Evolutionary conservation across 1,139 yeast genomes (phyloP), one percentile per base, ranked within the genome.

Genomic region (Suhomyces bolitotheri): DNA sequence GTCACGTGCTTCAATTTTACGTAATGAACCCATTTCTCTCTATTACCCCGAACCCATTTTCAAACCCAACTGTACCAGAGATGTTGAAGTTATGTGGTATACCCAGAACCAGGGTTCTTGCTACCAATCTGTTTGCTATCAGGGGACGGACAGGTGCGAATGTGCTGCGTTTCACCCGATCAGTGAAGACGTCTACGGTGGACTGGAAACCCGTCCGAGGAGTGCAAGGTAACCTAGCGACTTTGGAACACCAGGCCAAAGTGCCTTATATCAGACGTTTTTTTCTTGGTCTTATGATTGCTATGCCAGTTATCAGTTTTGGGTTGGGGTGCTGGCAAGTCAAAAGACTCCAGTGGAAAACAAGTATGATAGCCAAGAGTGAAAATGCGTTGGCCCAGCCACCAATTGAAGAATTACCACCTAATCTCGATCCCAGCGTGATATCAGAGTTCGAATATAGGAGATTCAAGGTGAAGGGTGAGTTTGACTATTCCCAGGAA

Each of bases 311-410:
- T 0, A 72, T 89, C 1, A 78, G 96, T 7, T 87, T 92, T 55
- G 83, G 80, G 23, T 66, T 92, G 32, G 98, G 98, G 2, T 78
- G 94, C 39, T 92, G 98, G 99, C 99, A 92, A 62, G 81, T 87
- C 26, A 68, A 78, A 50, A 71, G 99, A 45, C 65, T 92, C 37
- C 69, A 78, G 41, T 92, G 98, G 98, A 94, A 94, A 58, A 82
- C 80, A n/a, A 77, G 80, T 37, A 68, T 92, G 44, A 85, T 94
- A 44, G 81, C 95, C 5, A 73, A 76, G 29, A 81, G 94, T 53
- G 97, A 92, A 56, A 86, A 87, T 49, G 69, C 89, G 44, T 66
- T 92, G 43, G 82, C 92, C 0, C 76, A 76, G 40, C 80, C 82
- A 2, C 85, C 96, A 0, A 63, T 84, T 25, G 65, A 60, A 2